phyloP scores from a whole-genome alignment of 306 rosid genomes.

The Nissolia schottii region DNA sequence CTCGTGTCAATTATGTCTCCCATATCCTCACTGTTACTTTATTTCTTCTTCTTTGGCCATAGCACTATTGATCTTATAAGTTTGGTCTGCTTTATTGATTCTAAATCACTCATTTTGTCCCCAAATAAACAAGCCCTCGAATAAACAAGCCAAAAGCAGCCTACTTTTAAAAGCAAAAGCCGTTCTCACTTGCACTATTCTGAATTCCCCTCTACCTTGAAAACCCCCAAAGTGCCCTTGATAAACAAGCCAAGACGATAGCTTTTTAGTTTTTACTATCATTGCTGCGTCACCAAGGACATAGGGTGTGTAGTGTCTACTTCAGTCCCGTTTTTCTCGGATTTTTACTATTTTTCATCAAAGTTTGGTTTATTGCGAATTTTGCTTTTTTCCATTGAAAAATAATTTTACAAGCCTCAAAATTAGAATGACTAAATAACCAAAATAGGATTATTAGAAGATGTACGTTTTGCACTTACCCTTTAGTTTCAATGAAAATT shows the following conservation, averaged over 20 bases:
- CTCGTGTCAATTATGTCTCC: conserved; percentile 40
- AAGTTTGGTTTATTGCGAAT: not conserved
- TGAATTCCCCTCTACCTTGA: not conserved
- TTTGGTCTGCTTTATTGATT: conserved; percentile 57
- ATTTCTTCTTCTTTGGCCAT: not conserved
- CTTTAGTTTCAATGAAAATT: too few relatives aligned
- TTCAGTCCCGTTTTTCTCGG: conserved; percentile 24
- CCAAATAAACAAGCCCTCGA: conserved; percentile 41
- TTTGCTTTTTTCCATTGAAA: not conserved
- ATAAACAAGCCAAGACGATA: conserved; percentile 5
- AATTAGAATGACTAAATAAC: conserved; percentile 1
- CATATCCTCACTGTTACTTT: conserved; percentile 4
- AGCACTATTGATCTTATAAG: conserved; percentile 20
- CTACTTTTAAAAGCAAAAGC: conserved; percentile 66
- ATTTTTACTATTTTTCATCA: not conserved
- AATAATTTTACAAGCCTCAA: not conserved
- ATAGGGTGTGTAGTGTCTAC: conserved; percentile 25
- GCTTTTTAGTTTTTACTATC: conserved; percentile 29
- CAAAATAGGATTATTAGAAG: too few relatives aligned
- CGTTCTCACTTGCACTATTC: conserved; percentile 29
- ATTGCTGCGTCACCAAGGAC: conserved; percentile 16
- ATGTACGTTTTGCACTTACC: too few relatives aligned
- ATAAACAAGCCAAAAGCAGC: conserved; percentile 50
- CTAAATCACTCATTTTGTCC: conserved; percentile 49
- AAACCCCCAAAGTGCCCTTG: conserved; percentile 12